phyloP scores from a whole-genome alignment of 1,284 basidiomycete genomes.

The Prillingera fragicola region DNA sequence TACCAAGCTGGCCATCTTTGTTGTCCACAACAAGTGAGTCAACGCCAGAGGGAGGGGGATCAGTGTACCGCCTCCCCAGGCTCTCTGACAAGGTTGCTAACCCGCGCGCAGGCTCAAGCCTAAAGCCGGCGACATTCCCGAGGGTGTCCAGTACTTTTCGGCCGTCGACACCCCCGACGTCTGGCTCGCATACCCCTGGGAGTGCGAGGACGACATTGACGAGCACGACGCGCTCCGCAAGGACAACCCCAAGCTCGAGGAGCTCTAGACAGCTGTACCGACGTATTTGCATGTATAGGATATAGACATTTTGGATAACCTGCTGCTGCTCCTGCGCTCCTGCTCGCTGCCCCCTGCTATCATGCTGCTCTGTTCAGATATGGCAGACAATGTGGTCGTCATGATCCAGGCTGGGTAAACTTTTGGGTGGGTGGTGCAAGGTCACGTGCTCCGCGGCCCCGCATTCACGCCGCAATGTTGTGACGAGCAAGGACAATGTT shows the following conservation, averaged over 20 bases:
- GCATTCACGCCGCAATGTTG: no score
- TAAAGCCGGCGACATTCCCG: slow-evolving; percentile 69
- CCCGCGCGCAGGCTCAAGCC: slow-evolving; percentile 65
- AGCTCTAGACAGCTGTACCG: neutral
- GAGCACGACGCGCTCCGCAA: slow-evolving; percentile 38
- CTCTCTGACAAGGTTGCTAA: slow-evolving; percentile 1
- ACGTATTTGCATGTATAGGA: neutral
- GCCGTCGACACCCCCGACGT: slow-evolving; percentile 48
- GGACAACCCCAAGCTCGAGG: slow-evolving; percentile 28
- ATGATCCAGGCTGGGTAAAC: no score
- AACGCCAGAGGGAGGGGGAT: no score
- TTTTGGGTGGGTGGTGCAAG: no score
- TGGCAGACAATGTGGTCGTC: no score
- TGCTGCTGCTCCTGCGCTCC: no score
- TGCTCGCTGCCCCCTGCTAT: no score
- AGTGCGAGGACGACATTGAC: slow-evolving; percentile 43
- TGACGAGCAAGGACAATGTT: no score
- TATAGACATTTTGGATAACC: neutral
- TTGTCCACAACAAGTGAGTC: slow-evolving; percentile 80
- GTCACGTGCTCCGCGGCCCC: no score
- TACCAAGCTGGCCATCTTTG: slow-evolving; percentile 83
- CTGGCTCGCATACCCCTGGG: slow-evolving; percentile 50
- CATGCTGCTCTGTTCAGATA: no score
- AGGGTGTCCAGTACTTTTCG: slow-evolving; percentile 44
- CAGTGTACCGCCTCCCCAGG: neutral